Evolutionary conservation across 1,284 basidiomycete species (phyloP).

Genomic region (Malassezia psittaci): DNA sequence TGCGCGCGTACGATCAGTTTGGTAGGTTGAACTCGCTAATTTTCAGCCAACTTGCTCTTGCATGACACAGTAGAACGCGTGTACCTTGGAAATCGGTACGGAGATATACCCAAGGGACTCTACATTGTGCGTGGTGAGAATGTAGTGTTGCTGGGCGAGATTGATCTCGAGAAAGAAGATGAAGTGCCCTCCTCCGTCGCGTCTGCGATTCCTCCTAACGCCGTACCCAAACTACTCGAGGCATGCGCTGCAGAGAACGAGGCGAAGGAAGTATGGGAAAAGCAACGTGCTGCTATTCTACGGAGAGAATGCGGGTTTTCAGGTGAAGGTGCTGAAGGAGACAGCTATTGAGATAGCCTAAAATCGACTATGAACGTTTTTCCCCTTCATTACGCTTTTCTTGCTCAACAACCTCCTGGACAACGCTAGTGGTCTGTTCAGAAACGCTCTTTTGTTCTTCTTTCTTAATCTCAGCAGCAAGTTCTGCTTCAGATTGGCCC

Average conservation of each 20-base stretch:
- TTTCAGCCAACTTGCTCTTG: slow-evolving; percentile 75
- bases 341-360: slow-evolving; percentile 28
- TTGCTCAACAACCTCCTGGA: slow-evolving; percentile 30
- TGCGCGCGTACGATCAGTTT: slow-evolving; percentile 97
- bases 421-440: slow-evolving; percentile 31
- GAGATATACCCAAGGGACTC: slow-evolving; percentile 73
- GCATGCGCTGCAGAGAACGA: slow-evolving; percentile 31
- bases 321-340: slow-evolving; percentile 42
- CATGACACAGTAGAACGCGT: slow-evolving; percentile 60
- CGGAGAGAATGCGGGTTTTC: slow-evolving; percentile 35
- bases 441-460: slow-evolving; percentile 20
- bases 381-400: slow-evolving; percentile 19
- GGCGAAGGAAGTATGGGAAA: slow-evolving; percentile 33
- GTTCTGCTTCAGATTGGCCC: slow-evolving; percentile 15
- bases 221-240: slow-evolving; percentile 28
- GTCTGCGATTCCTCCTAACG: slow-evolving; percentile 31
- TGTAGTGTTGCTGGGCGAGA: slow-evolving; percentile 89
- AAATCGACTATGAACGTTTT: neutral
- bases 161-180: slow-evolving; percentile 50
- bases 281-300: slow-evolving; percentile 32
- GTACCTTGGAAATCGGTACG: slow-evolving; percentile 56
- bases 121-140: slow-evolving; percentile 96
- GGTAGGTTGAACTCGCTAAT: slow-evolving; percentile 56
- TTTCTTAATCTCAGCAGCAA: slow-evolving; percentile 13
- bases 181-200: slow-evolving; percentile 34